Evolutionary conservation across 179 eudicot species (phyloP), one percentile per base, ranked within the genome.

Genomic region (Corrigiola litoralis): DNA sequence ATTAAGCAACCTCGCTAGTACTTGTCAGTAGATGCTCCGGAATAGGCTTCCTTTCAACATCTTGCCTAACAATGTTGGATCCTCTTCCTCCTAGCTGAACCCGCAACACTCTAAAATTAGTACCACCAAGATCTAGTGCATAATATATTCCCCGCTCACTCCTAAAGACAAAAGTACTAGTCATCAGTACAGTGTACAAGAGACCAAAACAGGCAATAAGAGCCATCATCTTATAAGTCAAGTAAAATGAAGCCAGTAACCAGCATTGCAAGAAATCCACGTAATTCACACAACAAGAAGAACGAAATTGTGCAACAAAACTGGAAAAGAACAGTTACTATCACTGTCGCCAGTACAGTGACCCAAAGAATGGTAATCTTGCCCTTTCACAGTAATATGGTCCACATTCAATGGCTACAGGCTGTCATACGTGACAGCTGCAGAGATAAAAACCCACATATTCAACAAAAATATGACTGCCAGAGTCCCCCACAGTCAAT

Each of bases 91-190:
- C 90, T 25, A 86, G 83, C 66, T 83, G 87, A 79, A 95, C 92
- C 57, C 92, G 75, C 69, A 86, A 72, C 50, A 95, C 87, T 77
- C 99, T 81, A 64, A 88, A 91, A 77, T 95, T 78, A 21, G 96
- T 86, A 64, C 96, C 99, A 58, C 96, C 97, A 59, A 95, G 88
- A 77, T 91, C 78, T 70, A 91, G 78, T 6, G 95, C 95, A 53
- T 95, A 95, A 80, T 81, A 95, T 56, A 81, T 79, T 56, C 97
- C 99, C 72, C 80, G 81, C 71, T 91, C 97, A 72, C 68, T 80
- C 95, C 99, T 95, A 81, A n/a, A 66, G 61, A 49, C 50, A 56
- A 53, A 42, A 45, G 32, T 37, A 44, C 34, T 17, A 52, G 27
- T 45, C 44, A 67, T 68, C 52, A 66, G 47, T 31, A 36, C 31